Evolutionary conservation across 106 monocot genomes (phyloP).

Genomic region (Chionographis japonica): DNA sequence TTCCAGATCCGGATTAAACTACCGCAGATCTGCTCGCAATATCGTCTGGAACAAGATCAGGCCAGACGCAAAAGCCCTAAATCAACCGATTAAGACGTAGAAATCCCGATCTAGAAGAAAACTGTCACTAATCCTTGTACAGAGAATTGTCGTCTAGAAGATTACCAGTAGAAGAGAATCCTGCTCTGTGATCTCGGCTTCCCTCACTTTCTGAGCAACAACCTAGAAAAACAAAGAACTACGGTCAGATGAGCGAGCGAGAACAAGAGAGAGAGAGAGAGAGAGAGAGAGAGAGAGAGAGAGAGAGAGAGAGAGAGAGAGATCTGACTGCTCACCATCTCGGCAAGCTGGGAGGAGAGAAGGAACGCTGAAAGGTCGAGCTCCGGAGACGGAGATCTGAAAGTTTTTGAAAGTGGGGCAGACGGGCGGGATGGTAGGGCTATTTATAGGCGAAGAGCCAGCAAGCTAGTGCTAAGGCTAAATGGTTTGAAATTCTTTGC

Average conservation of each 20-base stretch:
- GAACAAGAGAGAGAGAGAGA: neutral
- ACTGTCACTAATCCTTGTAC: neutral
- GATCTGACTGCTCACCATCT: too few relatives aligned
- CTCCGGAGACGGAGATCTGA: too few relatives aligned
- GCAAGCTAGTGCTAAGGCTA: too few relatives aligned
- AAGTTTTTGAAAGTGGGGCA: too few relatives aligned
- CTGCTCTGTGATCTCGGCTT: slow-evolving; percentile 93
- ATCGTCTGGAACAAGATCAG: neutral
- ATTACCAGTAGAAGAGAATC: slow-evolving; percentile 86
- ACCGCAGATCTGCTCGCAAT: neutral
- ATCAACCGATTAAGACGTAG: neutral
- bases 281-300: too few relatives aligned
- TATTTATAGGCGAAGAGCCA: too few relatives aligned
- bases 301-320: too few relatives aligned
- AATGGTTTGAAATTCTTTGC: too few relatives aligned
- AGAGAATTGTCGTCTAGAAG: neutral
- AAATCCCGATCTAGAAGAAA: neutral
- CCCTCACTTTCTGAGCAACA: slow-evolving; percentile 63
- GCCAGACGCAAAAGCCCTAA: neutral
- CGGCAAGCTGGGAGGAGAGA: too few relatives aligned
- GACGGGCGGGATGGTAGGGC: too few relatives aligned
- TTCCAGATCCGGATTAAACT: neutral
- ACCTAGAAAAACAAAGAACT: slow-evolving; percentile 34
- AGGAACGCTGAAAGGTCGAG: too few relatives aligned
- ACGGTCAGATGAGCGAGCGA: neutral